Evolutionary conservation across 805 yeast genomes (phyloP), one percentile per base, ranked within the genome.

Genomic region (Cyberlindnera maritima): DNA sequence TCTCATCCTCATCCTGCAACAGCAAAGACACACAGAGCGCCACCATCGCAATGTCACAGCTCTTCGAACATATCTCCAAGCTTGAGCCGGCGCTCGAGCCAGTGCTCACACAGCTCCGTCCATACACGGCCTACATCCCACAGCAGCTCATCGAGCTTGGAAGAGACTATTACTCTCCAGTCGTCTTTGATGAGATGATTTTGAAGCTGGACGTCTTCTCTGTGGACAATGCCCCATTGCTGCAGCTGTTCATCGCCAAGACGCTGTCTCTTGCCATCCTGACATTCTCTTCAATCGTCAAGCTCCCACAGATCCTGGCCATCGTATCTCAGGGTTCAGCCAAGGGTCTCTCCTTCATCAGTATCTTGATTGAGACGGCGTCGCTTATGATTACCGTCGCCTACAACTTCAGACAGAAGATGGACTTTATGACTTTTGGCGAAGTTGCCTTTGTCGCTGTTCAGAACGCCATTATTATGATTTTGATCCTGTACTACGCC

Each of bases 281-380:
- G 34, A 53, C 60, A 2, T 57, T 65, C 39, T 64, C 74, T 2
- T 62, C 72, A 2, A 54, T 69, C 18, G 66, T 70, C 34, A 71
- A 71, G 49, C 51, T 72, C 1, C 76, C 77, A 8, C 76, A 72
- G 54, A 65, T 72, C 39, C n/a, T 61, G 11, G 56, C 62, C 36
- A 59, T 72, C 31, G 34, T 71, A 20, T 43, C 52, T 15, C 54
- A 66, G 10, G 45, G 53, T 11, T 65, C 71, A 3, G 69, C 67
- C 11, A 55, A 43, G 3, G 75, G 75, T 5, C 50, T 72, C 14
- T 69, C 74, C 4, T 52, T 67, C 33, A 28, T 55, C 14, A 56
- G 66, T 37, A 62, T 57, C 37, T 36, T 64, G 9, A 56, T 72
- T 32, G 75, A 72, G 50, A 62, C 69, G 3, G 31, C 63, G 0